Evolutionary conservation across 2,329 filamentous ascomycete species (phyloP), one percentile per base, ranked within the genome.

Genomic region (Aureobasidium leucospermi): DNA sequence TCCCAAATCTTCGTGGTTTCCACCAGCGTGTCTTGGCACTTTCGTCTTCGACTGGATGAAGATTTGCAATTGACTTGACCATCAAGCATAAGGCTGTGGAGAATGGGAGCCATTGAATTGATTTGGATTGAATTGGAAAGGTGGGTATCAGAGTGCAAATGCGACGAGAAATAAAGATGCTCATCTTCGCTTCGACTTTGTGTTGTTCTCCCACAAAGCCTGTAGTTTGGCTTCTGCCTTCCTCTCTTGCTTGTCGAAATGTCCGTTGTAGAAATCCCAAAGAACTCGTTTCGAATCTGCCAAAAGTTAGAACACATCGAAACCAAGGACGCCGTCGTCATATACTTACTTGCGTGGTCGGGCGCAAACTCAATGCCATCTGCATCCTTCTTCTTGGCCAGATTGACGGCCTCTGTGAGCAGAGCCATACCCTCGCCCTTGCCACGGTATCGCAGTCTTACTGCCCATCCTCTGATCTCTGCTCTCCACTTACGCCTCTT

Each of bases 391-490:
- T 85, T 84, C 65, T 82, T 81, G 61, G 87, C 86, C 58, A 87
- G 71, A 60, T 79, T 79, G 2, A 92, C 85, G 1, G 88, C 89
- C 65, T 89, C 87, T 65, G 87, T 82, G 49, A 96, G 77, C 67
- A 96, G 74, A 34, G 85, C 86, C 42, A 77, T 79, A 2, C 90
- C 91, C 28, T 95, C 78, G 0, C 90, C 90, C 63, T 84, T 83
- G 34, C 82, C 78, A 29, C 91, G 81, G 71, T 90, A 90, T 65
- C 79, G 78, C 53, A 85, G 74, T 68, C 80, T 80, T 1, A 90
- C 89, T 1, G 90, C 93, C 90, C 91, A 96, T 1, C 88, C 90
- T 31, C 88, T 83, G 60, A 96, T 86, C 49, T 90, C 77, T 8
- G 86, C 88, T 63, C 81, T 82, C 56, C 86, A 87, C 64, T 76